phyloP scores from a whole-genome alignment of 345 rosid genomes.

The Boechera retrofracta region DNA sequence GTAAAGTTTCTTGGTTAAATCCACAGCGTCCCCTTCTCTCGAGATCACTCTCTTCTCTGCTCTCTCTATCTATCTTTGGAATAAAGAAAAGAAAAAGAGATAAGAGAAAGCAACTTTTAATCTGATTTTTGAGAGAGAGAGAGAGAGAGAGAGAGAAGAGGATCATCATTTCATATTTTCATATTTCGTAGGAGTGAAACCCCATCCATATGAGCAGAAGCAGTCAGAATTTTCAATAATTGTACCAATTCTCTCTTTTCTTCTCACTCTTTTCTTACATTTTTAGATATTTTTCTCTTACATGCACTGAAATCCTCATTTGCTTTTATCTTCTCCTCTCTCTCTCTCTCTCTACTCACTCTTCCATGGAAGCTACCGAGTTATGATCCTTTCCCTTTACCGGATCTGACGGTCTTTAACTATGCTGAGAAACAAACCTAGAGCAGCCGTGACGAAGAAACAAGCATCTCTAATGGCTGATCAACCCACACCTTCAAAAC shows the following conservation, averaged over 20 bases:
- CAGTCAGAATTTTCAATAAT: constrained; percentile 35
- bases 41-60: constrained; percentile 5
- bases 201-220: constrained; percentile 31
- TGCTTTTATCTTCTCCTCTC: not conserved
- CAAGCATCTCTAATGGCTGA: constrained; percentile 67
- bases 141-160: not conserved
- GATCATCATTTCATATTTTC: not conserved
- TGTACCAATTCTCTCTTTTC: constrained; percentile 31
- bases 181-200: not conserved
- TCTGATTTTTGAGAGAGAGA: constrained; percentile 26
- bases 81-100: not conserved
- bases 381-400: constrained; percentile 37
- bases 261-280: constrained; percentile 2
- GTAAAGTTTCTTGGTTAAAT: constrained; percentile 1
- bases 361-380: constrained; percentile 48
- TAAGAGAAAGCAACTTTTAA: constrained; percentile 37
- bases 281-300: not conserved
- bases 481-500: constrained; percentile 50
- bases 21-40: constrained; percentile 31
- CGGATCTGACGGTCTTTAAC: constrained; percentile 28
- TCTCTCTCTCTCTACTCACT: not conserved
- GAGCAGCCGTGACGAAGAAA: constrained; percentile 55
- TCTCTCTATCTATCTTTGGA: constrained; percentile 6
- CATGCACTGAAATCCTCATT: not conserved
- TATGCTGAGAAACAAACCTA: constrained; percentile 60